Conservation (phyloP, 306 rosid species). For the Lathyrus sativus region DNA sequence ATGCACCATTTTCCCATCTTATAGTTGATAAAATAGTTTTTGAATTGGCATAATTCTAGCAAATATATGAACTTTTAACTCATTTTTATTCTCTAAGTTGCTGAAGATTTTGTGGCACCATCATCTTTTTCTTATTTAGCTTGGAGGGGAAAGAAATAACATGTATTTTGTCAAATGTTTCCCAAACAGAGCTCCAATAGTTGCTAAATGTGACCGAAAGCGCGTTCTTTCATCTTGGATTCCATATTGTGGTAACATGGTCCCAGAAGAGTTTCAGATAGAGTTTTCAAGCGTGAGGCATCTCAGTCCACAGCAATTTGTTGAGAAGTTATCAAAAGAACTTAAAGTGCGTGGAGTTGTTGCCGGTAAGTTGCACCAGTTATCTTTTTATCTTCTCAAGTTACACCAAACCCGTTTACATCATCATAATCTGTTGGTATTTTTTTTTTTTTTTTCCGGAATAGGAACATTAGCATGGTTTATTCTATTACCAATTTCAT, state of each 20-base stretch:
- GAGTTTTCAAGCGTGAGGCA: slow-evolving; percentile 80
- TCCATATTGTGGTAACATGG: slow-evolving; percentile 60
- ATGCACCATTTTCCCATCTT: slow-evolving; percentile 23
- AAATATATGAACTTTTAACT: slow-evolving; percentile 3
- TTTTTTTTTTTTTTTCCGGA: background rate
- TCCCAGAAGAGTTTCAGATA: slow-evolving; percentile 71
- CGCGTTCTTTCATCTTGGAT: slow-evolving; percentile 86
- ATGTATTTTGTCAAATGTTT: slow-evolving; percentile 22
- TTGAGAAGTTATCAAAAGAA: slow-evolving; percentile 75
- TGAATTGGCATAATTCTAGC: slow-evolving; percentile 11
- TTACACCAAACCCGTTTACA: background rate
- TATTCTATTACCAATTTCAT: slow-evolving; percentile 16
- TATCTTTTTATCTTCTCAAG: slow-evolving; percentile 2
- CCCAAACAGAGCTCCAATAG: slow-evolving; percentile 80
- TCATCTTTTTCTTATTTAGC: slow-evolving; percentile 1
- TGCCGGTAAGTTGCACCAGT: slow-evolving; percentile 56
- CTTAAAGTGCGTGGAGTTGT: slow-evolving; percentile 85
- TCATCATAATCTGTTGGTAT: slow-evolving; percentile 8
- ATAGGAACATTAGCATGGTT: slow-evolving; percentile 17
- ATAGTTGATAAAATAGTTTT: slow-evolving; percentile 14
- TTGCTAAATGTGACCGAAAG: slow-evolving; percentile 82
- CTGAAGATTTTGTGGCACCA: slow-evolving; percentile 12
- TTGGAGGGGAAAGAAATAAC: slow-evolving; percentile 10
- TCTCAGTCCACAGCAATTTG: slow-evolving; percentile 82
- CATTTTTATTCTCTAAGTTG: slow-evolving; percentile 6